Conservation (phyloP, 345 rosid species). For the Acer saccharum region DNA sequence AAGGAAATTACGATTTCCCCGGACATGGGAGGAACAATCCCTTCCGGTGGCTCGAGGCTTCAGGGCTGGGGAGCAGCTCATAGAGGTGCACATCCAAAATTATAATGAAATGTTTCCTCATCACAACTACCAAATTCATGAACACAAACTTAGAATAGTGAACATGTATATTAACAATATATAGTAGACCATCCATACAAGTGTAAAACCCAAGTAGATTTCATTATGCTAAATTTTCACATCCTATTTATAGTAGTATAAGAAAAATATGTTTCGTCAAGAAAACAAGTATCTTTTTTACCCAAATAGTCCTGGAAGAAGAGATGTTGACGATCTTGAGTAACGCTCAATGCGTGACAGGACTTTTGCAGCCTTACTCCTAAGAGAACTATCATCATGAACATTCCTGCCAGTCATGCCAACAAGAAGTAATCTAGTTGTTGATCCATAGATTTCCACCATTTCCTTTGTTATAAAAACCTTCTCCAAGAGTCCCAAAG, state of each 20-base stretch:
- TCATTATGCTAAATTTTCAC: conserved; percentile 2
- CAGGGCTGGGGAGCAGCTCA: not conserved
- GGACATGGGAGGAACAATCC: not conserved
- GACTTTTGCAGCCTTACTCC: conserved; percentile 47
- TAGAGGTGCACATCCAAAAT: not conserved
- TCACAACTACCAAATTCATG: not conserved
- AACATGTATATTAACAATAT: not conserved
- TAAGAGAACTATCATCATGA: conserved; percentile 33
- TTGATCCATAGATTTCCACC: conserved; percentile 55
- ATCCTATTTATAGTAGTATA: not conserved
- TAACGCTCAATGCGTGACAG: conserved; percentile 50
- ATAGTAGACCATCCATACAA: not conserved
- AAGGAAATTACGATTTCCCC: not conserved
- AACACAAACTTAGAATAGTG: not conserved
- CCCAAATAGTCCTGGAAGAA: conserved; percentile 48
- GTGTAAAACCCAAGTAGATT: not conserved
- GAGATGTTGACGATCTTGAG: conserved; percentile 57
- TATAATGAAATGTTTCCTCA: not conserved
- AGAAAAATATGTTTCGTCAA: not conserved
- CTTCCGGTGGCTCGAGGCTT: not conserved
- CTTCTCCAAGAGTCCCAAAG: conserved; percentile 54
- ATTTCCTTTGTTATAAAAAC: conserved; percentile 50
- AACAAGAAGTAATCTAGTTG: conserved; percentile 41
- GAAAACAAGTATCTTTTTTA: conserved; percentile 3
- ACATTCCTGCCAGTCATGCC: conserved; percentile 44